These are phyloP conservation scores for Diaporthe amygdali DNA, from an alignment of 2,329 filamentous ascomycete genomes.

Conservation along the genomic window DNA sequence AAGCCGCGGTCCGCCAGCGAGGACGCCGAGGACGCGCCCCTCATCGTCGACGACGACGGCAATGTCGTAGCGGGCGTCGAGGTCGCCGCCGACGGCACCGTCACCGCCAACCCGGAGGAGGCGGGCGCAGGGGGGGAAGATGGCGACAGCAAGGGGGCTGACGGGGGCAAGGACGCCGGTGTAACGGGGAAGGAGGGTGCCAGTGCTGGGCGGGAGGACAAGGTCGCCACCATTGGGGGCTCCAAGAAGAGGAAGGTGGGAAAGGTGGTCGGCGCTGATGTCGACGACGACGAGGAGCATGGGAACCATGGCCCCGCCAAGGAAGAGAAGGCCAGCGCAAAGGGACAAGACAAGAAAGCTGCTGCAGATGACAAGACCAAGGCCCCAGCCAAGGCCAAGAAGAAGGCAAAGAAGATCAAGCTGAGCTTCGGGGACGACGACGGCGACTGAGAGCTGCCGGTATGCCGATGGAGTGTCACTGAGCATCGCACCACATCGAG, in stretches of 20 bases:
- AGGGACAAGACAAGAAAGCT: not conserved
- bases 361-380: slow-evolving; percentile 29
- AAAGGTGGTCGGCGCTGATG: slow-evolving; percentile 50
- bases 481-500: not conserved
- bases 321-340: not conserved
- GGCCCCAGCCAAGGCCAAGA: slow-evolving; percentile 40
- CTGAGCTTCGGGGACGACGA: slow-evolving; percentile 71
- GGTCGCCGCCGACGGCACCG: slow-evolving; percentile 48
- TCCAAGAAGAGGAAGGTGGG: slow-evolving; percentile 62
- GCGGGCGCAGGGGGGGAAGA: slow-evolving; percentile 35
- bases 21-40: slow-evolving; percentile 77
- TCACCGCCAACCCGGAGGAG: slow-evolving; percentile 33
- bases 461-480: too few species aligned
- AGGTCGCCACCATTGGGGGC: slow-evolving; percentile 44
- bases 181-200: slow-evolving; percentile 32
- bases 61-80: slow-evolving; percentile 56
- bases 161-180: slow-evolving; percentile 31
- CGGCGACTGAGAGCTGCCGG: slow-evolving; percentile 37
- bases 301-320: not conserved
- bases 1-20: slow-evolving; percentile 66
- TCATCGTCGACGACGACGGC: slow-evolving; percentile 75
- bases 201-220: slow-evolving; percentile 31
- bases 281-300: slow-evolving; percentile 34
- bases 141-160: slow-evolving; percentile 40
- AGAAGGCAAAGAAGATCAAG: slow-evolving; percentile 69